phyloP scores from a whole-genome alignment of 2,329 filamentous ascomycete species.

The Leptodontidium sp. region DNA sequence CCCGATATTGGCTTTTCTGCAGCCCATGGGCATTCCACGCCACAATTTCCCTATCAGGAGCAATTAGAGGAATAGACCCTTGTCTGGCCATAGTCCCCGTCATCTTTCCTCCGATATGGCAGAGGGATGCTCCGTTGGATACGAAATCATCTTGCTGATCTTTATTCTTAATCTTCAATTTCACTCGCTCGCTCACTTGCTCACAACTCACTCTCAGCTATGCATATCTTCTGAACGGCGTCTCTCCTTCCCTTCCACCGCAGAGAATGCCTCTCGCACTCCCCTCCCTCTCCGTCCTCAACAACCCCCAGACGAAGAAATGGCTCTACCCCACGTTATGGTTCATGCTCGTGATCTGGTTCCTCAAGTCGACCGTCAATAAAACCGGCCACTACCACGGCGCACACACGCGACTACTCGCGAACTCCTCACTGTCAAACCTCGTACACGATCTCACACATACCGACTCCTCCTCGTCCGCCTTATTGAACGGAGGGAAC shows the following conservation, averaged over 20 bases:
- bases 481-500: conserved; percentile 16
- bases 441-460: conserved; percentile 16
- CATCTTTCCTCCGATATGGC: not conserved
- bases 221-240: not conserved
- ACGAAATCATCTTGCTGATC: not conserved
- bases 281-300: conserved; percentile 14
- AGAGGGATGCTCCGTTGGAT: too few relatives aligned
- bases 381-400: conserved; percentile 17
- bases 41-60: conserved; percentile 7
- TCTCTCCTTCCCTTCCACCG: not conserved
- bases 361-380: conserved; percentile 14
- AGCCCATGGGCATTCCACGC: not conserved
- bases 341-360: conserved; percentile 27
- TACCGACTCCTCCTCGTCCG: conserved; percentile 15
- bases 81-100: not conserved
- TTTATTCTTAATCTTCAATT: not conserved
- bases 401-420: not conserved
- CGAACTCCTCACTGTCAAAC: conserved; percentile 12
- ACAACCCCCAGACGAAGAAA: conserved; percentile 22
- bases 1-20: too few relatives aligned
- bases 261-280: conserved; percentile 18
- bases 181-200: not conserved
- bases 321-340: conserved; percentile 32
- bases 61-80: conserved; percentile 1
- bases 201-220: not conserved